Percentiles rank a stretch among this genome's conserved stretches.
These are phyloP conservation scores for Prunus davidiana DNA, from an alignment of 306 rosid species.

Conservation along the genomic window DNA sequence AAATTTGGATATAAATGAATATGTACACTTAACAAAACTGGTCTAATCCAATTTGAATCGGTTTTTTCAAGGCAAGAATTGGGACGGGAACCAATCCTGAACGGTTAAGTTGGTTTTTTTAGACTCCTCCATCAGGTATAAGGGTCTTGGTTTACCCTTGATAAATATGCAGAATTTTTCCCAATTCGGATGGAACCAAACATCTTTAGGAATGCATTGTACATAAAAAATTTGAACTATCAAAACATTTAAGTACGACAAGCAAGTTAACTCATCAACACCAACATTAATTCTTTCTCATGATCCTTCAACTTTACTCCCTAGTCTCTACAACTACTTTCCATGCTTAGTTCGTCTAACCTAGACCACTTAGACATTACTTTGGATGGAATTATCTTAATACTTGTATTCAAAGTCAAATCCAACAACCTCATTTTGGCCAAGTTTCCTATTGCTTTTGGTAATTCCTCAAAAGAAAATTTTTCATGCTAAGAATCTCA, in stretches of 20 bases:
- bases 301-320: neutral
- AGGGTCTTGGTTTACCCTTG: too few species aligned
- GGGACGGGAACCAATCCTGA: too few species aligned
- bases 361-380: neutral
- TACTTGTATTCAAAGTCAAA: neutral
- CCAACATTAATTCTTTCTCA: neutral
- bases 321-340: neutral
- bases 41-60: too few species aligned
- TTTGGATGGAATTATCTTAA: neutral
- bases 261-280: neutral
- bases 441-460: neutral
- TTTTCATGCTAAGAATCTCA: too few species aligned
- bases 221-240: neutral
- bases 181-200: neutral
- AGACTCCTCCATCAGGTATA: too few species aligned
- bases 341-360: neutral
- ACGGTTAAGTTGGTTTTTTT: too few species aligned
- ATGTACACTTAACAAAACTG: too few species aligned
- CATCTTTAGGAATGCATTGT: neutral
- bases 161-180: neutral
- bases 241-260: neutral
- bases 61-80: too few species aligned
- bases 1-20: too few species aligned
- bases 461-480: neutral
- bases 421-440: slow-evolving; percentile 10